Evolutionary conservation across 768 basidiomycete genomes (phyloP).

Genomic region (Aureoboletus auriporus): DNA sequence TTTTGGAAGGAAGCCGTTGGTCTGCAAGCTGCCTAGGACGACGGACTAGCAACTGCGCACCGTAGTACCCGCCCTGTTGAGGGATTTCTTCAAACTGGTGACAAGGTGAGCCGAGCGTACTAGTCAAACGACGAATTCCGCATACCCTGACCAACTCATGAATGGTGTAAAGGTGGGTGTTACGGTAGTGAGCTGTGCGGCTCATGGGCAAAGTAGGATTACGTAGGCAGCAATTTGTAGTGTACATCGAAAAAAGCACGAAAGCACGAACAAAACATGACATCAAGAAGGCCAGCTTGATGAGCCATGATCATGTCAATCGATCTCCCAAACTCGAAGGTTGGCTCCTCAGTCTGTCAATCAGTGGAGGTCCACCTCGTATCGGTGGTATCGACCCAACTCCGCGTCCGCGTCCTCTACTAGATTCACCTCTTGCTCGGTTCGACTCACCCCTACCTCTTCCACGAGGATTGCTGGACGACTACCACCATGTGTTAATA

Average conservation of each 20-base stretch:
- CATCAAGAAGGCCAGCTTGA: background rate
- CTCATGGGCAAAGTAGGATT: conserved; percentile 3
- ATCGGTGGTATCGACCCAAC: background rate
- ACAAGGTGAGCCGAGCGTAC: background rate
- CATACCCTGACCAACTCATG: conserved; percentile 59
- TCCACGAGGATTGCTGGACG: conserved; percentile 13
- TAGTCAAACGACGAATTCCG: background rate
- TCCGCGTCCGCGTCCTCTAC: conserved; percentile 20
- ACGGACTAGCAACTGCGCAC: conserved; percentile 38
- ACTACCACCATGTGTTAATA: conserved; percentile 7
- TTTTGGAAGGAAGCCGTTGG: conserved; percentile 27
- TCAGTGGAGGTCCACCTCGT: conserved; percentile 15
- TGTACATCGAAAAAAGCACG: conserved; percentile 1
- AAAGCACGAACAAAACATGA: background rate
- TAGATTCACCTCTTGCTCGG: conserved; percentile 18
- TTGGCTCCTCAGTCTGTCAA: conserved; percentile 13
- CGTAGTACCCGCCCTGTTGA: conserved; percentile 89
- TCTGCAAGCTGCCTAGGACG: conserved; percentile 1
- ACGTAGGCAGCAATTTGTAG: conserved; percentile 9
- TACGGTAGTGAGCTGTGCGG: background rate
- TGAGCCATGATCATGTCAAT: conserved; percentile 10
- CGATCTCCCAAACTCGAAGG: conserved; percentile 19
- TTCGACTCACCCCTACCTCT: conserved; percentile 19
- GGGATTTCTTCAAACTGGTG: conserved; percentile 85
- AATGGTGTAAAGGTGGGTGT: background rate